A percentile compares a stretch with the other conserved stretches of the same genome.
Conservation (phyloP, 2,329 filamentous ascomycete genomes). For the Leptographium radiaticola region DNA sequence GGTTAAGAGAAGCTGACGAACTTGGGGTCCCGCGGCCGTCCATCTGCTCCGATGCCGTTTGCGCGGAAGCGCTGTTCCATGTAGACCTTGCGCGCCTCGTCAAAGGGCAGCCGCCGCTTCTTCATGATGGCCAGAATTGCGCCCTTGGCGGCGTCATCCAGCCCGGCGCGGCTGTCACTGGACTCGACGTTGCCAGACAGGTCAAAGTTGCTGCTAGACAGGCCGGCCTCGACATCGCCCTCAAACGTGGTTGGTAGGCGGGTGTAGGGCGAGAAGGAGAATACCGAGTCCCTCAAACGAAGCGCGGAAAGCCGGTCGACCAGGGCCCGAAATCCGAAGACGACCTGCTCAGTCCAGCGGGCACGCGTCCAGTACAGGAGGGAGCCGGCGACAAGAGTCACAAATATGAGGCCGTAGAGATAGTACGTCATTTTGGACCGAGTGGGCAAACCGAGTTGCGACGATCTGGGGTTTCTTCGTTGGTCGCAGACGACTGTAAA, state of each 20-base stretch:
- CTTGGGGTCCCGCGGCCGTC: constrained; percentile 79
- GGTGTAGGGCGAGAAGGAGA: constrained; percentile 52
- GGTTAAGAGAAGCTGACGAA: constrained; percentile 75
- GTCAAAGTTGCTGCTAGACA: constrained; percentile 75
- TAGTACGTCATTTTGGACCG: constrained; percentile 56
- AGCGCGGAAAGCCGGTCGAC: constrained; percentile 37
- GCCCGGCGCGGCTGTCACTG: constrained; percentile 65
- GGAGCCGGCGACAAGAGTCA: constrained; percentile 58
- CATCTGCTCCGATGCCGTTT: constrained; percentile 81
- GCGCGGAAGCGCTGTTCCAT: constrained; percentile 77
- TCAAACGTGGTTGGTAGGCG: constrained; percentile 74
- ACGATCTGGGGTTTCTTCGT: background rate
- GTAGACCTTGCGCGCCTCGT: constrained; percentile 77
- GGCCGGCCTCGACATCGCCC: constrained; percentile 75
- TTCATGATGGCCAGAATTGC: constrained; percentile 90
- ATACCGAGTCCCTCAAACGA: constrained; percentile 19
- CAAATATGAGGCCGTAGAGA: constrained; percentile 63
- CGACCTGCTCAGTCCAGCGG: constrained; percentile 61
- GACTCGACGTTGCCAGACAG: constrained; percentile 65
- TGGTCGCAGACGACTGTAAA: background rate
- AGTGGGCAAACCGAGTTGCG: background rate
- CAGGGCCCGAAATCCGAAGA: constrained; percentile 29
- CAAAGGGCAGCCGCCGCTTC: constrained; percentile 66
- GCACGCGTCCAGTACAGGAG: constrained; percentile 69
- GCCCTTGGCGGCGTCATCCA: constrained; percentile 68